Percentiles rank a stretch among this genome's conserved stretches.
phyloP scores from a whole-genome alignment of 2,329 filamentous ascomycete genomes.

The Drechslerella stenobrocha region DNA sequence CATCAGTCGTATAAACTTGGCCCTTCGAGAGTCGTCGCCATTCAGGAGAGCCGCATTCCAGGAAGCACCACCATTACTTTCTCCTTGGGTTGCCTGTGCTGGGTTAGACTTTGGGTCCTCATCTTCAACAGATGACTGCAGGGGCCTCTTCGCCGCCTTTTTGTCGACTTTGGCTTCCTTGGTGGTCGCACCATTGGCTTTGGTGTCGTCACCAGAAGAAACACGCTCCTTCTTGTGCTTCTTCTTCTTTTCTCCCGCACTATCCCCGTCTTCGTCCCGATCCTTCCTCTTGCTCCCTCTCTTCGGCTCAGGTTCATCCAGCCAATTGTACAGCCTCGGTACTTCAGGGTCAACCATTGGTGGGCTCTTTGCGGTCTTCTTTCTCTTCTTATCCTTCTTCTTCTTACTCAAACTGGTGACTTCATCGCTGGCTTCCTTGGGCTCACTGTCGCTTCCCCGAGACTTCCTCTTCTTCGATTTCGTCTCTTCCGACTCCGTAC shows the following conservation, averaged over 20 bases:
- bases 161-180: background rate
- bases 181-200: constrained; percentile 2
- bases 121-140: constrained; percentile 5
- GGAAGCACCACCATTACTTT: background rate
- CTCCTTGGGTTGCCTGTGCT: constrained; percentile 9
- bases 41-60: constrained; percentile 35
- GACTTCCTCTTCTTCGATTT: constrained; percentile 33
- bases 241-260: constrained; percentile 12
- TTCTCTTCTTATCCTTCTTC: constrained; percentile 27
- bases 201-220: background rate
- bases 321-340: constrained; percentile 39
- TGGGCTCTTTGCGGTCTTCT: constrained; percentile 15
- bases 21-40: constrained; percentile 27
- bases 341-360: constrained; percentile 22
- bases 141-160: constrained; percentile 6
- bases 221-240: constrained; percentile 15
- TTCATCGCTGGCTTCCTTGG: background rate
- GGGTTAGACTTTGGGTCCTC: constrained; percentile 14
- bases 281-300: constrained; percentile 28
- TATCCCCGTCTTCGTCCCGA: constrained; percentile 10
- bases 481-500: constrained; percentile 14
- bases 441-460: background rate
- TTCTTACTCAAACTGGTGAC: constrained; percentile 2
- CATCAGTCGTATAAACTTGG: constrained; percentile 43
- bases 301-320: constrained; percentile 22